Evolutionary conservation across 2,329 filamentous ascomycete species (phyloP).

Genomic region (Neofusicoccum ribis): DNA sequence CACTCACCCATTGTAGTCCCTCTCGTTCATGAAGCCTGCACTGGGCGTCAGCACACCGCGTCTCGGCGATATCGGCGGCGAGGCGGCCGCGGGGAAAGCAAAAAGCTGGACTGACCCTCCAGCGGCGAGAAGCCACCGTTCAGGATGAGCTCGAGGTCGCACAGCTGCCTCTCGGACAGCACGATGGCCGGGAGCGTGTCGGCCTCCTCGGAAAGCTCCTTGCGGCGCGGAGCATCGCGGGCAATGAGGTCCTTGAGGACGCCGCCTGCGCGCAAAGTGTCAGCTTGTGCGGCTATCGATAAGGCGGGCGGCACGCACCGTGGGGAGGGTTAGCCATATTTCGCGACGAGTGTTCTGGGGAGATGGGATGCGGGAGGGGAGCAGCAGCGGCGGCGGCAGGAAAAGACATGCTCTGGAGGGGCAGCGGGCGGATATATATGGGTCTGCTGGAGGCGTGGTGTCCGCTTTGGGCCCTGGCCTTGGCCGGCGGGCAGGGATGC

Average conservation of each 20-base stretch:
- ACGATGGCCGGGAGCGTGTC: conserved; percentile 82
- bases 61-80: conserved; percentile 15
- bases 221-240: conserved; percentile 81
- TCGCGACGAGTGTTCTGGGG: conserved; percentile 15
- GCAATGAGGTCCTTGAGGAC: conserved; percentile 97
- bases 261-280: conserved; percentile 61
- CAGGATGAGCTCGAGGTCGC: conserved; percentile 95
- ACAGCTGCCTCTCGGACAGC: conserved; percentile 91
- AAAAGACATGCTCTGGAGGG: conserved; percentile 11
- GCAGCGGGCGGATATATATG: conserved; percentile 19
- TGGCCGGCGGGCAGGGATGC: conserved; percentile 18
- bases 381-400: conserved; percentile 7
- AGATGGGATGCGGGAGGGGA: conserved; percentile 4
- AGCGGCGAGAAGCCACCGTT: conserved; percentile 97
- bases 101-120: conserved; percentile 67
- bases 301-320: conserved; percentile 36
- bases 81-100: background rate
- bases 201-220: conserved; percentile 77
- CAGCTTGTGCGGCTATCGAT: conserved; percentile 22
- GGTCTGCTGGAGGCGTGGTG: conserved; percentile 7
- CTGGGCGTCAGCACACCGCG: conserved; percentile 23
- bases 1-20: conserved; percentile 88
- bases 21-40: conserved; percentile 94
- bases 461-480: background rate
- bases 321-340: conserved; percentile 55